Base-by-base conservation (phyloP, 176 grass and related monocot species). In the Aechmea fasciata region DNA sequence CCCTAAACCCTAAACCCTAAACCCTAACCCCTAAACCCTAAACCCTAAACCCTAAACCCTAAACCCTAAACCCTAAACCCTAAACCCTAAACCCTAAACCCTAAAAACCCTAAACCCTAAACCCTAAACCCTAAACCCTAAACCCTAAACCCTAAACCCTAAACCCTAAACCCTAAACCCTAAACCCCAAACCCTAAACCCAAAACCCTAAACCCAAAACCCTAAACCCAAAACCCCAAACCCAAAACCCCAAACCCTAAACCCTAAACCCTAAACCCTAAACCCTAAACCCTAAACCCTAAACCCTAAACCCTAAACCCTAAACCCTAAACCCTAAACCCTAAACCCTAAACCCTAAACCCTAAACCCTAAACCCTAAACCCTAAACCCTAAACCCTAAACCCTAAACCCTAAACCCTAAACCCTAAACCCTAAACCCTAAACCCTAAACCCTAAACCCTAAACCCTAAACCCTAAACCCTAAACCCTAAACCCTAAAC, bases 251-350 rank as follows among this genome's bases (percentile, higher is more conserved):
- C 52, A 76, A 76, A 66, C 57, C 75, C 54, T 59, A 77, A 77
- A 67, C 75, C 75, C 67, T 57, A 77, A 77, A 53, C 75, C 75
- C 18, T 69, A 77, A 68, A 55, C 75, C 66, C 57, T 63, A 78
- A 63, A 68, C 73, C 75, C 57, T 69, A 78, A 70, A 75, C 75
- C 65, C 54, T 69, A 77, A 50, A 52, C 73, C 74, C 74, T 78
- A 78, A 78, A 78, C 75, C 75, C 75, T 78, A 70, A 78, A 78
- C 65, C 75, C 75, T 70, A 70, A 78, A 78, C 64, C 75, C 75
- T 61, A 70, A 78, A 62, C 65, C 75, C 63, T 55, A 67, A 76
- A 69, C 65, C 75, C 66, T 63, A 69, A 78, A 77, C 74, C 74
- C 74, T 77, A 77, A 77, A 77, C 74, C 71, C 65, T 69, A 77